phyloP scores from a whole-genome alignment of 176 grass and related monocot genomes.

The Pontederia paniculata region DNA sequence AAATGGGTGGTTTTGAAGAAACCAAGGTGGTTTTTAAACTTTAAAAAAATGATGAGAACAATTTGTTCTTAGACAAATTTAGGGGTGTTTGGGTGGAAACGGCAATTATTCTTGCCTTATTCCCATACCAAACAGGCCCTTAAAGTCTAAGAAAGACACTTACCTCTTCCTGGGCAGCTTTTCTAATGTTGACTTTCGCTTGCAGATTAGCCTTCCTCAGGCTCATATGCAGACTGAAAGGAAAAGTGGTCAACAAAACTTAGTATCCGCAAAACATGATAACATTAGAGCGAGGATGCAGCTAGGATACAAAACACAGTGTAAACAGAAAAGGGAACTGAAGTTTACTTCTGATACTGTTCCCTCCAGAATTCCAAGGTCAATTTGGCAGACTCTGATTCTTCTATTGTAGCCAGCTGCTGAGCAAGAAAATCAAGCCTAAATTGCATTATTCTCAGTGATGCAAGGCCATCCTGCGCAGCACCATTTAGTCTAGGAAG shows the following conservation, averaged over 20 bases:
- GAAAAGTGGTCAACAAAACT: too few relatives aligned
- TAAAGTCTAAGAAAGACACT: neutral
- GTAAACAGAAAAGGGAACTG: neutral
- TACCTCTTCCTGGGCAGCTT: constrained; percentile 67
- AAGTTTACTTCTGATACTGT: constrained; percentile 46
- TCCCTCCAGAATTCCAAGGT: constrained; percentile 62
- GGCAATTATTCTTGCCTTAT: too few relatives aligned
- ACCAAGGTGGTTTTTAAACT: too few relatives aligned
- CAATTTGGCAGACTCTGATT: constrained; percentile 43
- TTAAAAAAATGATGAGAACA: too few relatives aligned
- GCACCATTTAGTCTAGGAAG: constrained; percentile 59
- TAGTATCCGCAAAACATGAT: neutral
- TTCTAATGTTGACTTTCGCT: constrained; percentile 70
- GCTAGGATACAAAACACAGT: neutral
- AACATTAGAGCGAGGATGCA: neutral
- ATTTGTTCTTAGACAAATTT: too few relatives aligned
- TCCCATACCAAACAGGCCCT: too few relatives aligned
- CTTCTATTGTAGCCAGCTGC: constrained; percentile 64
- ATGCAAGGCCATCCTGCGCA: constrained; percentile 53
- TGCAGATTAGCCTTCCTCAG: constrained; percentile 80
- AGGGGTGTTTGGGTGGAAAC: too few relatives aligned
- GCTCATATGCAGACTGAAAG: constrained; percentile 33
- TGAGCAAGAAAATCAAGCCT: constrained; percentile 60
- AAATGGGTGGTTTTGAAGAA: too few relatives aligned
- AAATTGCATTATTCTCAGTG: constrained; percentile 66